These are phyloP conservation scores for Schizothecium vesticola DNA, from an alignment of 495 filamentous ascomycete genomes.

Conservation along the genomic window DNA sequence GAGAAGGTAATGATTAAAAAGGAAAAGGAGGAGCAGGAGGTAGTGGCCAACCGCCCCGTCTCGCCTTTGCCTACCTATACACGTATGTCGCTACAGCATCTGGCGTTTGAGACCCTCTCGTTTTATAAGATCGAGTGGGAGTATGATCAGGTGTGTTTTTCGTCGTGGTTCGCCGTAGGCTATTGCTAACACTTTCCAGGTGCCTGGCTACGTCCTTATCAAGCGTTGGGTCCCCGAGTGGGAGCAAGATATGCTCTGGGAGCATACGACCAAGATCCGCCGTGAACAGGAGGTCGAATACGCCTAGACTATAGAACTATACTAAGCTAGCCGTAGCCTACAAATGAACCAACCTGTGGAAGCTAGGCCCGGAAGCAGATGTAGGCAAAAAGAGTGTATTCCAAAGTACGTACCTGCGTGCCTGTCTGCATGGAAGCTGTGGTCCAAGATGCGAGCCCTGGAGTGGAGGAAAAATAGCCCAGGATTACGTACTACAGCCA, in stretches of 20 bases:
- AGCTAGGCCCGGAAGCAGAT: too few species aligned
- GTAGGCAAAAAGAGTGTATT: too few species aligned
- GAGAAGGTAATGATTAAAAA: constrained; percentile 46
- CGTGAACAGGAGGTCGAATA: too few species aligned
- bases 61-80: constrained; percentile 54
- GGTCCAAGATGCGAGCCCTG: too few species aligned
- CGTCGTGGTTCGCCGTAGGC: too few species aligned
- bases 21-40: constrained; percentile 27
- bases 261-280: constrained; percentile 60
- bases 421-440: too few species aligned
- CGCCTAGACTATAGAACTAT: too few species aligned
- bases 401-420: too few species aligned
- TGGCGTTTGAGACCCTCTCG: constrained; percentile 51
- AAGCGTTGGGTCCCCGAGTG: constrained; percentile 68
- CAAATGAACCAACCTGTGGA: too few species aligned
- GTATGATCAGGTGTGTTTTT: constrained; percentile 44
- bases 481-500: too few species aligned
- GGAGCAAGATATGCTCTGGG: constrained; percentile 66
- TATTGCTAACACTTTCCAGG: constrained; percentile 41
- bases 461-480: too few species aligned
- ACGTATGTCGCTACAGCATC: constrained; percentile 50
- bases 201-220: constrained; percentile 68
- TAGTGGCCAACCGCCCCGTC: constrained; percentile 23
- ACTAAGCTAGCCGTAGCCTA: too few species aligned
- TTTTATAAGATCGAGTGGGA: constrained; percentile 49